Percentiles rank a stretch among this genome's conserved stretches.
These are phyloP conservation scores for Starmerella riodocensis DNA, from an alignment of 805 yeast species.

Conservation along the genomic window DNA sequence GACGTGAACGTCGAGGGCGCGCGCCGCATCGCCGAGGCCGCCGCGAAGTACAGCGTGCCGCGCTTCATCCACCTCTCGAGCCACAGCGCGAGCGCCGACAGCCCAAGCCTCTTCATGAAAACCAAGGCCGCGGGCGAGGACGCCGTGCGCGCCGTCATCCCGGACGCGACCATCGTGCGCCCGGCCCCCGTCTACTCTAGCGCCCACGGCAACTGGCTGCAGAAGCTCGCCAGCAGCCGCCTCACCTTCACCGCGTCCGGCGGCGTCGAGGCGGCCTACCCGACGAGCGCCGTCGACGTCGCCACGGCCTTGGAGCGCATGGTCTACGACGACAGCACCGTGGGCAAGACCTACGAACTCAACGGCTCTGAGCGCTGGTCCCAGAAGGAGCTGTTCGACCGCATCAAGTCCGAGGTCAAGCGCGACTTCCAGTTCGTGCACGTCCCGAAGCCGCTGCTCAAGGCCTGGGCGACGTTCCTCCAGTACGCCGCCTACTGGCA, in stretches of 20 bases:
- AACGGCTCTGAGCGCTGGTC: slow-evolving; percentile 57
- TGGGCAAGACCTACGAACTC: slow-evolving; percentile 63
- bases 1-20: slow-evolving; percentile 73
- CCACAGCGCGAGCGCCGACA: slow-evolving; percentile 56
- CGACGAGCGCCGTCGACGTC: slow-evolving; percentile 66
- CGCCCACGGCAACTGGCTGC: slow-evolving; percentile 51
- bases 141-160: slow-evolving; percentile 50
- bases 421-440: slow-evolving; percentile 30
- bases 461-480: slow-evolving; percentile 27
- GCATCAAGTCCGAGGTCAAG: slow-evolving; percentile 50
- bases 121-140: slow-evolving; percentile 71
- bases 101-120: slow-evolving; percentile 58
- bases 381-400: slow-evolving; percentile 50
- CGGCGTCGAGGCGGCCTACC: slow-evolving; percentile 48
- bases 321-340: slow-evolving; percentile 68
- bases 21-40: slow-evolving; percentile 61
- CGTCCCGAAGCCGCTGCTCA: slow-evolving; percentile 32
- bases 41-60: slow-evolving; percentile 55
- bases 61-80: slow-evolving; percentile 68
- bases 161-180: slow-evolving; percentile 72
- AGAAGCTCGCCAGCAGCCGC: slow-evolving; percentile 42
- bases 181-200: slow-evolving; percentile 72
- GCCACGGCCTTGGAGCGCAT: slow-evolving; percentile 67
- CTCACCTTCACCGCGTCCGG: slow-evolving; percentile 55
- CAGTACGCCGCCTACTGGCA: slow-evolving; percentile 35